Evolutionary conservation across 371 early-diverging fungal species (phyloP), one percentile per base, ranked within the genome.

Genomic region (Nematocida major): DNA sequence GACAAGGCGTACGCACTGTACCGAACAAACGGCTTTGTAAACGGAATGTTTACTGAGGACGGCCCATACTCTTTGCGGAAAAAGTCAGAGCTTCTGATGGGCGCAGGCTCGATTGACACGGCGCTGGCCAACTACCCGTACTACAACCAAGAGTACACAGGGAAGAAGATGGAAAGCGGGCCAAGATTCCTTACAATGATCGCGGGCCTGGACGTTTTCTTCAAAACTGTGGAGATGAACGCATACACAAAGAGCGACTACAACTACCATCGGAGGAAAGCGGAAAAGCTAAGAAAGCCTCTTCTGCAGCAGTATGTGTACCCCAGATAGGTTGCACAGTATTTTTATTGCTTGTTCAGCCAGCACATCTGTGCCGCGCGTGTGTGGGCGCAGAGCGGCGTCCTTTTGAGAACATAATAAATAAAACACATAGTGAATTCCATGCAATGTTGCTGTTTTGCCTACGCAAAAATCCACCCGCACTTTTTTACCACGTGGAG

Each of bases 1-100:
- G 40, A 26, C 30, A 54, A 40, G 4, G 76, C 62, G 1, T 73
- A 61, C 51, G 62, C 76, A 9, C 59, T 73, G 9, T 73, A 73
- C 4, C 40, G 76, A 30, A 73, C 65, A 20, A 20, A 24, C 40
- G 76, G 76, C n/a, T 73, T 73, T 51, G 36, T 54, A 9, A n/a
- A 48, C 1, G 76, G 65, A 40, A 18, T 30, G 15, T 73, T 59
- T 22, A 59, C 63, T 15, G 15, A 24, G 20, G 15, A 47, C 22
- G 76, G 76, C 20, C 49, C 65, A 9, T 30, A 38, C 36, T 57
- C 39, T 9, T 50, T 45, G 40, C 45, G 49, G n/a, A 50, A 61
- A 22, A 40, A 38, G 22, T 63, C 42, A n/a, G 76, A 73, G 24
- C 13, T 45, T 13, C 20, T 73, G 5, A 9, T 20, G 18, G 39